These are phyloP conservation scores for Singerocomus rubriflavus DNA, from an alignment of 1,284 basidiomycete genomes.

Conservation along the genomic window DNA sequence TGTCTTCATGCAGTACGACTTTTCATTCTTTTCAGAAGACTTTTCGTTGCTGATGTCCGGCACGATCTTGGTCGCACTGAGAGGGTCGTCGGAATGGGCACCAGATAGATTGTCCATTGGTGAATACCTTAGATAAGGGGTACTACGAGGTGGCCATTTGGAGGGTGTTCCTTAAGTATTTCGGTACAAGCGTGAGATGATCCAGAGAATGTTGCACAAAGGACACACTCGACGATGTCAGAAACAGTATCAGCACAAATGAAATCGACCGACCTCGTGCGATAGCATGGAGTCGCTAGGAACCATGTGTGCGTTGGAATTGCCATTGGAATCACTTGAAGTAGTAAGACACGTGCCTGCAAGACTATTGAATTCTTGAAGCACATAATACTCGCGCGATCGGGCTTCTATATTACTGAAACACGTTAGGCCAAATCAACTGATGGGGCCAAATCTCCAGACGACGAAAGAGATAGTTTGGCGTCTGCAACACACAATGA, in stretches of 20 bases:
- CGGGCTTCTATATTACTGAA: no score
- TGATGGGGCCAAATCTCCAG: no score
- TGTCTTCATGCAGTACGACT: constrained; percentile 19
- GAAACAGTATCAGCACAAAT: not conserved
- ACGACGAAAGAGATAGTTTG: no score
- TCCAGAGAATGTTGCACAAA: not conserved
- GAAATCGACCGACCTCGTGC: not conserved
- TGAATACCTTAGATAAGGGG: not conserved
- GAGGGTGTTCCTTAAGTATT: constrained; percentile 6
- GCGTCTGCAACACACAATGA: no score
- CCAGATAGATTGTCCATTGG: constrained; percentile 6
- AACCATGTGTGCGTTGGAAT: not conserved
- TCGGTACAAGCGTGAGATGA: not conserved
- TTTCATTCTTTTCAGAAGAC: constrained; percentile 17
- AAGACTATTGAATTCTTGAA: not conserved
- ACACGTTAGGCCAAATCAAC: no score
- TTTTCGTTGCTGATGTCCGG: constrained; percentile 32
- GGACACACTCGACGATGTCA: not conserved
- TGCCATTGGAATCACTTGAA: not conserved
- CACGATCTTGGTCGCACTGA: constrained; percentile 13
- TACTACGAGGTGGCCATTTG: not conserved
- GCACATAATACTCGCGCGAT: no score
- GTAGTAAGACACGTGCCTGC: not conserved
- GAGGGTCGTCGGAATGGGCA: not conserved
- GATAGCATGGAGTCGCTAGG: not conserved